Percentiles rank a stretch among this genome's conserved stretches.
Conservation (phyloP, 2,329 filamentous ascomycete genomes). For the Fusarium tanahbumbuense region DNA sequence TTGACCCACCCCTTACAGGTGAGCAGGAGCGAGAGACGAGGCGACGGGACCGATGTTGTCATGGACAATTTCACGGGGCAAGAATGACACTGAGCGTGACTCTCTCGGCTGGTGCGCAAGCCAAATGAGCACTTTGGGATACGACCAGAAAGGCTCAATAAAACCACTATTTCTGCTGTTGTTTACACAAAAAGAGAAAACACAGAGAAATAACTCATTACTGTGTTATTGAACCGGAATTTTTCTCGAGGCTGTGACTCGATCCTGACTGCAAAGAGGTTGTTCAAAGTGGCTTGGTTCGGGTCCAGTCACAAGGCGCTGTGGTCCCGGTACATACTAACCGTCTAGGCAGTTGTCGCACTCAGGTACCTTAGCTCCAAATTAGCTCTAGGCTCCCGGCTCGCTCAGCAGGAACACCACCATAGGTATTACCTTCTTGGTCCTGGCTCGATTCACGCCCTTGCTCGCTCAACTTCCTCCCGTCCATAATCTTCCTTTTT, state of each 20-base stretch:
- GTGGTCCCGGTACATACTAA: constrained; percentile 9
- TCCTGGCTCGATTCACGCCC: constrained; percentile 44
- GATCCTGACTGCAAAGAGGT: constrained; percentile 21
- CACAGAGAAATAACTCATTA: not conserved
- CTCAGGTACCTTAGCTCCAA: constrained; percentile 28
- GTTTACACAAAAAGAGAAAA: too few relatives aligned
- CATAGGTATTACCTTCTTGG: constrained; percentile 36
- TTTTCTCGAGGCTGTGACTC: constrained; percentile 25
- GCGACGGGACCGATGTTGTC: constrained; percentile 30
- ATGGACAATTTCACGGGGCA: constrained; percentile 35
- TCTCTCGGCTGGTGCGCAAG: constrained; percentile 25
- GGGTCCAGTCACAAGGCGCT: constrained; percentile 8
- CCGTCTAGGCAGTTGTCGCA: constrained; percentile 38
- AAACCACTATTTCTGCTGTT: not conserved
- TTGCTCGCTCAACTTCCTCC: constrained; percentile 30
- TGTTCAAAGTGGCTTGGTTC: constrained; percentile 37
- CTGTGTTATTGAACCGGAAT: not conserved
- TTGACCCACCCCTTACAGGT: constrained; percentile 28
- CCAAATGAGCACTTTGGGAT: constrained; percentile 22
- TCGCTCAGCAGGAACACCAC: constrained; percentile 43
- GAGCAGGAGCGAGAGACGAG: constrained; percentile 15
- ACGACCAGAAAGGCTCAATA: not conserved
- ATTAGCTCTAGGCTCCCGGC: constrained; percentile 38
- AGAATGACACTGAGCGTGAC: constrained; percentile 25
- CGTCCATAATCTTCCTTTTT: constrained; percentile 24